Evolutionary conservation across 306 rosid species (phyloP), one percentile per base, ranked within the genome.

Genomic region (Glycine soja): DNA sequence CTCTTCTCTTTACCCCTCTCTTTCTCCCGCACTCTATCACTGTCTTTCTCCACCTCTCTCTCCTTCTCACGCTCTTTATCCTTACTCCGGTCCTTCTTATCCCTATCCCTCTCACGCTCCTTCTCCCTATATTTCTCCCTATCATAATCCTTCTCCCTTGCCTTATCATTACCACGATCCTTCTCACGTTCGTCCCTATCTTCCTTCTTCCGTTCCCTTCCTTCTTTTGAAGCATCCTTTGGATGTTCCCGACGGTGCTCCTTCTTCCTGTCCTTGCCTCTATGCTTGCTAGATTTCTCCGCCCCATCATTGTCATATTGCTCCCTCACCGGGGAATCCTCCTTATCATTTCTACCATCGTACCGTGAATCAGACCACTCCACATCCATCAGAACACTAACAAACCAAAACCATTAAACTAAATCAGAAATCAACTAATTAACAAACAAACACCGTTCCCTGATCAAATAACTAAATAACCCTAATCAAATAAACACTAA

Each of bases 201-300:
- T 11, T 92, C 97, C 79, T 83, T 90, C 87, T 91, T 91, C 82
- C 88, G 90, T 5, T 93, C 97, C 85, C 89, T 83, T 62, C 85
- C 87, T 59, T 88, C 92, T 84, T 84, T 87, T 53, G 57, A 68
- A 81, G 46, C 75, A 82, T 48, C 75, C 91, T 87, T 89, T 6
- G 69, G 83, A 59, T 84, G 86, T 8, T 91, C 94, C 53, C 90
- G 81, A 59, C 88, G 89, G 57, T 84, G 85, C 24, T 92, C 97
- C 88, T 88, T 92, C 86, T 90, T 91, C 92, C 91, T 84, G 72
- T 90, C 98, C 90, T 90, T 91, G 74, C 89, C 87, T 73, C 90
- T 88, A 75, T 87, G 94, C 78, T 86, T 89, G 81, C 88, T 86
- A 12, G 88, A 87, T 71, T 76, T 91, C 30, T 87, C 97, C 13